phyloP scores from a whole-genome alignment of 768 basidiomycete genomes.

The Tricholoma furcatifolium region DNA sequence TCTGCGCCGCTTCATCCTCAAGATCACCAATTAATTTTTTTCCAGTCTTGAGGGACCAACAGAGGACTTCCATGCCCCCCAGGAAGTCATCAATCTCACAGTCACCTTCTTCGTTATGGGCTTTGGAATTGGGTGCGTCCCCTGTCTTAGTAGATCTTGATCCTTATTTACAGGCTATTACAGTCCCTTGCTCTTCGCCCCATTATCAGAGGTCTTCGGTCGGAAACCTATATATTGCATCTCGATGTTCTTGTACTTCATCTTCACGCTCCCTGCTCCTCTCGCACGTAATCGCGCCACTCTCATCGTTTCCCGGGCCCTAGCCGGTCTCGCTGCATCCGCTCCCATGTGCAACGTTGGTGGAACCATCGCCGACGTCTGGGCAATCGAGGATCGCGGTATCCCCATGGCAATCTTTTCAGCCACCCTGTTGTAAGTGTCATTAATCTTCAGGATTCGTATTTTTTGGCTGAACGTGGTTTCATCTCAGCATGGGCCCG shows the following conservation, averaged over 20 bases:
- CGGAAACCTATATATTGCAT: slow-evolving; percentile 34
- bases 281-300: slow-evolving; percentile 35
- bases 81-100: slow-evolving; percentile 39
- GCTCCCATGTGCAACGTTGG: slow-evolving; percentile 38
- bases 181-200: slow-evolving; percentile 41
- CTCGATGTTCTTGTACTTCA: slow-evolving; percentile 39
- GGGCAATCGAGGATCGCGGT: slow-evolving; percentile 39
- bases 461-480: background rate
- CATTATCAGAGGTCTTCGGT: slow-evolving; percentile 36
- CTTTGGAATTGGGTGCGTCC: slow-evolving; percentile 36
- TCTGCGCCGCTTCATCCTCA: background rate
- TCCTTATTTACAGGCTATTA: slow-evolving; percentile 4
- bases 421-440: slow-evolving; percentile 41
- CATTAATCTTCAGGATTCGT: background rate
- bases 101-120: slow-evolving; percentile 44
- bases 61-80: slow-evolving; percentile 27
- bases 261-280: slow-evolving; percentile 47
- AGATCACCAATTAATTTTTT: background rate
- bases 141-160: slow-evolving; percentile 13
- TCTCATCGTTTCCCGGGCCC: slow-evolving; percentile 34
- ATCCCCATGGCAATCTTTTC: slow-evolving; percentile 37
- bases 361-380: slow-evolving; percentile 41
- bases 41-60: slow-evolving; percentile 32
- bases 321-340: slow-evolving; percentile 10
- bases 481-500: slow-evolving; percentile 36